Conservation (phyloP, 768 basidiomycete genomes). For the Suillus hirtellus region DNA sequence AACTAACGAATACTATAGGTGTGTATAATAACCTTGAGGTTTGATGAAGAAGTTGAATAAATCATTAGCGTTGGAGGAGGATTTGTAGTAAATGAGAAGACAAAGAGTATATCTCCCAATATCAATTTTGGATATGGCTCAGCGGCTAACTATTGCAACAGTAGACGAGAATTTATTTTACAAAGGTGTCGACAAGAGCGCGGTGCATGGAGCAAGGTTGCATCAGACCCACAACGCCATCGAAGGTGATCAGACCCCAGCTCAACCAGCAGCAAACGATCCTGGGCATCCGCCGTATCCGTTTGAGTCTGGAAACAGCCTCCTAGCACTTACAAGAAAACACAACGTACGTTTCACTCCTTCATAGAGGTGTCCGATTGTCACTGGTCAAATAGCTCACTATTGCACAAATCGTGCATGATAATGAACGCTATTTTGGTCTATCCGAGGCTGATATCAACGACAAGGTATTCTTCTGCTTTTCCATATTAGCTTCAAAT, state of each 20-base stretch:
- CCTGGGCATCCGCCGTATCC: constrained; percentile 76
- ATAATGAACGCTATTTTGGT: constrained; percentile 86
- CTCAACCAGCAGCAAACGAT: constrained; percentile 22
- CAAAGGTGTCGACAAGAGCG: constrained; percentile 82
- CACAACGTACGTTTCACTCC: constrained; percentile 65
- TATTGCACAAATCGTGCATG: constrained; percentile 90
- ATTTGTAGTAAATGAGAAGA: constrained; percentile 94
- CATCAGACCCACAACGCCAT: constrained; percentile 59
- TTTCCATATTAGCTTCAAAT: constrained; percentile 8
- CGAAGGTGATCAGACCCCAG: constrained; percentile 18
- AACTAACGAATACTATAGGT: constrained; percentile 92
- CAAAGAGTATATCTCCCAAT: constrained; percentile 56
- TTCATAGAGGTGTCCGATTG: background rate
- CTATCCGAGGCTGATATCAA: constrained; percentile 75
- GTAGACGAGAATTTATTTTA: constrained; percentile 95
- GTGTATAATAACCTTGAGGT: background rate
- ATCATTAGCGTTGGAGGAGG: constrained; percentile 78
- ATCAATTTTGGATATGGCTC: background rate
- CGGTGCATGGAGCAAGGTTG: constrained; percentile 77
- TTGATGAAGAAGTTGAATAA: background rate
- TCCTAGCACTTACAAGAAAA: constrained; percentile 72
- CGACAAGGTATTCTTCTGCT: constrained; percentile 50
- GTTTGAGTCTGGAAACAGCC: constrained; percentile 73
- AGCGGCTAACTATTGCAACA: constrained; percentile 24
- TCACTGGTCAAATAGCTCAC: constrained; percentile 59